Evolutionary conservation across 2,329 filamentous ascomycete species (phyloP), one percentile per base, ranked within the genome.

Genomic region (Corniculantispora saksenae): DNA sequence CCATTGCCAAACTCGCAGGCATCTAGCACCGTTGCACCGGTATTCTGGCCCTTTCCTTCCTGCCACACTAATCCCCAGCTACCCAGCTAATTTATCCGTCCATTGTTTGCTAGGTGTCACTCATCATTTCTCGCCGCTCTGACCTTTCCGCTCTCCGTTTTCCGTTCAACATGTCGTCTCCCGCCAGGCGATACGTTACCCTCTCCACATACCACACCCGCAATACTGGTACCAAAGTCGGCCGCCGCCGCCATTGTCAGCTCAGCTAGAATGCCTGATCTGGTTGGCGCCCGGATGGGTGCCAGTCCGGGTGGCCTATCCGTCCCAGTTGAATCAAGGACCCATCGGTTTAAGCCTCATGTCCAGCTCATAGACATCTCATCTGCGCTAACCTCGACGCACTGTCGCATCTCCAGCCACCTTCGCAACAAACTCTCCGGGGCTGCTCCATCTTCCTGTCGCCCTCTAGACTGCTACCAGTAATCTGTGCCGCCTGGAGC

Each of bases 381-480:
- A 19, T n/a, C 19, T 23, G n/a, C 59, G 50, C 50, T 62, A 55
- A 50, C 13, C 3, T 38, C 27, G 48, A 51, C 48, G 21, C 48
- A 27, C 48, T 25, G n/a, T 25, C n/a, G 23, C 48, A 51, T 51
- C 48, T 8, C n/a, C 51, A 62, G 51, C 50, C 50, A n/a, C 25
- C 13, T 19, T 47, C 60, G 60, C 51, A 8, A 47, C 27, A 63
- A 63, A 63, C 38, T 48, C 60, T 56, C 60, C 60, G 60, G 60
- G n/a, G n/a, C 15, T 19, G 13, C 8, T 47, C 40, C 21, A 19
- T n/a, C 19, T 51, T 43, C n/a, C 6, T 48, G n/a, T 48, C 23
- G 27, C 53, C 25, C 38, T 48, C 40, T n/a, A n/a, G n/a, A n/a
- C n/a, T n/a, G n/a, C n/a, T n/a, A n/a, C n/a, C n/a, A n/a, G n/a